Base-by-base conservation (phyloP, 352 stramenopile species). In the Pythium folliculosum region DNA sequence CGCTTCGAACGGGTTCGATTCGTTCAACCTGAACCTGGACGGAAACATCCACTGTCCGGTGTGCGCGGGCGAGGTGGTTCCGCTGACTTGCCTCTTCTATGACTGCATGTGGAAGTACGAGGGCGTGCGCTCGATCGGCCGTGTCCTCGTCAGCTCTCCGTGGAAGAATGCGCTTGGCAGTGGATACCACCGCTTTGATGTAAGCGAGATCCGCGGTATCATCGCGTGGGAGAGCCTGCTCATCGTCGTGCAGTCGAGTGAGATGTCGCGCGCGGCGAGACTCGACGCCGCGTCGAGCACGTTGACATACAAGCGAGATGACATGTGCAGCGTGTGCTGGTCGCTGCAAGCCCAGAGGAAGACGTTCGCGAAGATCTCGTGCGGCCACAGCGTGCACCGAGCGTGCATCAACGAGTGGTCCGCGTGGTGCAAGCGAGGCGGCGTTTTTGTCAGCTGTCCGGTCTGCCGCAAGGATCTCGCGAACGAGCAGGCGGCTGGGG, bases 21-120 rank as follows among this genome's bases (percentile, higher is more conserved):
- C 58, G 47, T 73, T 80, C 55, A 76, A 80, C 38, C 61, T 80
- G 19, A 37, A 65, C 0, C 12, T 14, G 21, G 70, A 76, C 30
- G 30, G 51, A 10, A 38, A 52, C 21, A 48, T 72, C 23, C 19
- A 19, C 3, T 80, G 66, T 56, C 71, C 57, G 23, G 47, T 71
- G 1, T 81, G 71, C 25, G 5, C 17, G 2, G 13, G 5, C 1
- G 19, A 52, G 2, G 64, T 81, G 10, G 67, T 57, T 4, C 68
- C 71, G 7, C 22, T 75, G 5, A 56, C 57, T 6, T 81, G 75
- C 32, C 58, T 65, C 0, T 75, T 78, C 27, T 77, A 75, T 40
- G 62, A 75, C 23, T 81, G 75, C 32, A 53, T 38, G 2, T 81
- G 75, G 71, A 61, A 66, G 25, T 78, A 56, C 65, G 73, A 80